Evolutionary conservation across 495 filamentous ascomycete species (phyloP).

Genomic region (Penicillium alfredii): DNA sequence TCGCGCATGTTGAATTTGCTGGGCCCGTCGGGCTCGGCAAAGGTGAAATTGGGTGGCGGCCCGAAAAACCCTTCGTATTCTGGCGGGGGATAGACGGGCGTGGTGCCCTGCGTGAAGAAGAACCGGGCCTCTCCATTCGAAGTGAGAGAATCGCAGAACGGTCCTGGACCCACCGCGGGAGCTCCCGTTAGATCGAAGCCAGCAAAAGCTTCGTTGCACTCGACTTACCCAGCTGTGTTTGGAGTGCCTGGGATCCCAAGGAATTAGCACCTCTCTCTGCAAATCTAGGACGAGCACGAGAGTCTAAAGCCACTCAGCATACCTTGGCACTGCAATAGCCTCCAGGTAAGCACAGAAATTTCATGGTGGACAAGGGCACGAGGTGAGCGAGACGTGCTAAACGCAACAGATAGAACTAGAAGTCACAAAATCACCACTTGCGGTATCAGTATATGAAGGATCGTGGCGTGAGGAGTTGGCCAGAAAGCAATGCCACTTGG

Average conservation of each 20-base stretch:
- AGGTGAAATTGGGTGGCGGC: slow-evolving; percentile 25
- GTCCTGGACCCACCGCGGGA: slow-evolving; percentile 10
- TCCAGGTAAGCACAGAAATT: slow-evolving; percentile 27
- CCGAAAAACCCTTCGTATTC: slow-evolving; percentile 25
- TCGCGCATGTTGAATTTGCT: slow-evolving; percentile 13
- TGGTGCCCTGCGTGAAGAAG: slow-evolving; percentile 22
- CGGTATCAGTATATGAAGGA: no score
- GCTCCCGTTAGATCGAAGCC: background rate
- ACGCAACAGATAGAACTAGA: background rate
- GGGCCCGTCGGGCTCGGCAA: slow-evolving; percentile 7
- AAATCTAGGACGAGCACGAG: background rate
- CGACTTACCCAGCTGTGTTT: slow-evolving; percentile 23
- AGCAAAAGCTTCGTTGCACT: no score
- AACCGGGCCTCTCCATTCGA: slow-evolving; percentile 13
- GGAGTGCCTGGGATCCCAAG: slow-evolving; percentile 15
- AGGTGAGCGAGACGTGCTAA: background rate
- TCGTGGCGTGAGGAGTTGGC: no score
- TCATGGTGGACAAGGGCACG: no score
- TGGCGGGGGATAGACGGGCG: slow-evolving; percentile 6
- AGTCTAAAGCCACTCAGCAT: slow-evolving; percentile 1
- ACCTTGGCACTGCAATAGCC: slow-evolving; percentile 23
- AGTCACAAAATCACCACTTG: no score
- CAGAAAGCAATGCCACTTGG: no score
- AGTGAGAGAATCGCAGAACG: slow-evolving; percentile 15
- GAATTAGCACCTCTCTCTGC: no score